Percentiles rank a stretch among this genome's conserved stretches.
Evolutionary conservation across 179 eudicot species (phyloP).

Genomic region (Beta lomatogona): DNA sequence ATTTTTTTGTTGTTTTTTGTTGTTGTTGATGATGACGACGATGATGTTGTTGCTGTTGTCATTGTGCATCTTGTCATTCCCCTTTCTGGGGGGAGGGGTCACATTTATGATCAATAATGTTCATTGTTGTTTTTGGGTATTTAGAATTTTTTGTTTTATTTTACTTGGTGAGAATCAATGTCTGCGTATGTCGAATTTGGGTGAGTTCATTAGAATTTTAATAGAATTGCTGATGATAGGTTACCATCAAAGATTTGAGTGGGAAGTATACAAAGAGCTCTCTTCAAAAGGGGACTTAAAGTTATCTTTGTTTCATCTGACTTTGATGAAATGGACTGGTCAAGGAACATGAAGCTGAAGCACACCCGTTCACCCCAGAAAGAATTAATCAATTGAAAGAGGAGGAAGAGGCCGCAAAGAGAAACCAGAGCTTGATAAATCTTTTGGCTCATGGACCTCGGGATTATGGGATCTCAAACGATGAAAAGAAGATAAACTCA

Average conservation of each 20-base stretch:
- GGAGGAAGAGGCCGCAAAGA: slow-evolving; percentile 46
- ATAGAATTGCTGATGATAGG: slow-evolving; percentile 31
- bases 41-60: no score
- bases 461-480: slow-evolving; percentile 46
- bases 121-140: not conserved
- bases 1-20: not conserved
- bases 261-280: slow-evolving; percentile 42
- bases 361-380: slow-evolving; percentile 46
- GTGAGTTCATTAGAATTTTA: not conserved
- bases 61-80: not conserved
- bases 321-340: slow-evolving; percentile 42
- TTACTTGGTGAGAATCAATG: not conserved
- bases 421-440: slow-evolving; percentile 46
- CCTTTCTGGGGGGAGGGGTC: not conserved
- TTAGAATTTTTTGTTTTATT: slow-evolving; percentile 13
- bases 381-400: slow-evolving; percentile 41
- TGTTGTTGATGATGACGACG: no score
- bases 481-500: slow-evolving; percentile 39
- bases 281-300: slow-evolving; percentile 44
- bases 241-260: slow-evolving; percentile 35
- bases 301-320: slow-evolving; percentile 43
- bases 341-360: slow-evolving; percentile 35
- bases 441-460: slow-evolving; percentile 46
- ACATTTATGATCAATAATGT: not conserved
- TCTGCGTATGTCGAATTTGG: not conserved